Percentiles rank a stretch among this genome's conserved stretches.
Evolutionary conservation across 257 asterid species (phyloP).

Genomic region (Solanum dulcamara): DNA sequence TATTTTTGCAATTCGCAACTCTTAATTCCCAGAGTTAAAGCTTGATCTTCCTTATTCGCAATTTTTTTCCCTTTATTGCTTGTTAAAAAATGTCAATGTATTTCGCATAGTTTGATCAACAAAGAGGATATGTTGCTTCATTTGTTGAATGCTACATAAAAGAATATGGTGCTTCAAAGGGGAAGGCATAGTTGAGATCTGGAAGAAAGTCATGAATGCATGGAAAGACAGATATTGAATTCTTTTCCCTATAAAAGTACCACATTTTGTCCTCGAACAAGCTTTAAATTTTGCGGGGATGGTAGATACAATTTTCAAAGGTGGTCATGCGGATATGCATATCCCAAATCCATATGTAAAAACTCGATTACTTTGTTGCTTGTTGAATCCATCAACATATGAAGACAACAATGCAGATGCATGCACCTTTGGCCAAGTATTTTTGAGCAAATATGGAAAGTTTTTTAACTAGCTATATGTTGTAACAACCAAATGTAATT

Average conservation of each 20-base stretch:
- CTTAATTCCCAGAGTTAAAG: too few species aligned
- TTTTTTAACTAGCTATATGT: not conserved
- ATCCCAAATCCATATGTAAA: too few species aligned
- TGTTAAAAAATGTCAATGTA: too few species aligned
- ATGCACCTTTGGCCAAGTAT: not conserved
- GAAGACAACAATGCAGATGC: not conserved
- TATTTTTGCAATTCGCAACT: not conserved
- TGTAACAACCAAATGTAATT: not conserved
- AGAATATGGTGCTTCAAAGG: not conserved
- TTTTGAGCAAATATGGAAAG: not conserved
- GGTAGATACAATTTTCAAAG: accelerated
- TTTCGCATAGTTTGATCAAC: not conserved
- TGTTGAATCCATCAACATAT: not conserved
- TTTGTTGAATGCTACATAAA: not conserved
- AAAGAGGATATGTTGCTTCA: not conserved
- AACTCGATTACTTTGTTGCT: not conserved
- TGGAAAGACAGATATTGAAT: constrained; percentile 8
- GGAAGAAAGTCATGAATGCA: not conserved
- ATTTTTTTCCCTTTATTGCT: too few species aligned
- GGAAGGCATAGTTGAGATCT: not conserved
- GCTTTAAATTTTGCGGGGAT: not conserved
- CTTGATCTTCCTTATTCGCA: too few species aligned
- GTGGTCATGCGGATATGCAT: not conserved
- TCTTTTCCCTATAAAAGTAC: not conserved
- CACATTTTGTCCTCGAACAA: not conserved